Evolutionary conservation across 352 stramenopile species (phyloP).

Genomic region (Phytophthora sojae): DNA sequence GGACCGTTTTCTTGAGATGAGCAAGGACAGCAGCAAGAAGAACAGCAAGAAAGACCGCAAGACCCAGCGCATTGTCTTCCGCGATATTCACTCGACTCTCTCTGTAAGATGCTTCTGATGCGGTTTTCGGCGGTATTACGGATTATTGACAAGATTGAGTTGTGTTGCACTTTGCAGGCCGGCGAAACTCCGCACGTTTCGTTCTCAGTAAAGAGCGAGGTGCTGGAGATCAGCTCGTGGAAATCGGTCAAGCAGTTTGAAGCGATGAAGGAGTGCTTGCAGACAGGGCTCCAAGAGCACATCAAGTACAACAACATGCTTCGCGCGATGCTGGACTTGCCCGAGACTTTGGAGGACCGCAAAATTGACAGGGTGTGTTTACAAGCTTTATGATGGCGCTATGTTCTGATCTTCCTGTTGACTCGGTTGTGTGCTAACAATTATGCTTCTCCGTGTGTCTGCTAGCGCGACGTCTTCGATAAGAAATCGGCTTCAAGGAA

Average conservation of each 20-base stretch:
- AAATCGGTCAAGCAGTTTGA: slow-evolving; percentile 85
- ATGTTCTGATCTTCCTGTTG: neutral
- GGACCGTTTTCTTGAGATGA: slow-evolving; percentile 76
- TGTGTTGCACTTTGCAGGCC: slow-evolving; percentile 45
- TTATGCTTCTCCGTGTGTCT: slow-evolving; percentile 11
- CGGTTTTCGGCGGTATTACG: neutral
- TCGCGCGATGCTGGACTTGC: slow-evolving; percentile 76
- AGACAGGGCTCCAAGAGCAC: slow-evolving; percentile 80
- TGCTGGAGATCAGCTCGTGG: slow-evolving; percentile 81
- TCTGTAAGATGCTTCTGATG: slow-evolving; percentile 46
- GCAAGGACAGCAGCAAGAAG: slow-evolving; percentile 91
- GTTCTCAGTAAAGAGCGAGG: slow-evolving; percentile 80
- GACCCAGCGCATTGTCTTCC: slow-evolving; percentile 83
- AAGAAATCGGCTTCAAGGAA: slow-evolving; percentile 84
- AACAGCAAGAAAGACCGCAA: slow-evolving; percentile 92
- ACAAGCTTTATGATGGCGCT: neutral
- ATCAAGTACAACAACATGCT: slow-evolving; percentile 92
- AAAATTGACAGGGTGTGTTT: slow-evolving; percentile 76
- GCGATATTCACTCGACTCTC: slow-evolving; percentile 84
- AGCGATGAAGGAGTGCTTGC: slow-evolving; percentile 78
- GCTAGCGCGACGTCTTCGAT: slow-evolving; percentile 79
- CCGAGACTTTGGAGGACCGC: slow-evolving; percentile 77
- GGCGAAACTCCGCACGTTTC: slow-evolving; percentile 83
- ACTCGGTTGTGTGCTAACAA: slow-evolving; percentile 5
- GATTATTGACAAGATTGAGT: neutral